Base-by-base conservation (phyloP, 257 asterid genomes). In the Galeopsis tetrahit region DNA sequence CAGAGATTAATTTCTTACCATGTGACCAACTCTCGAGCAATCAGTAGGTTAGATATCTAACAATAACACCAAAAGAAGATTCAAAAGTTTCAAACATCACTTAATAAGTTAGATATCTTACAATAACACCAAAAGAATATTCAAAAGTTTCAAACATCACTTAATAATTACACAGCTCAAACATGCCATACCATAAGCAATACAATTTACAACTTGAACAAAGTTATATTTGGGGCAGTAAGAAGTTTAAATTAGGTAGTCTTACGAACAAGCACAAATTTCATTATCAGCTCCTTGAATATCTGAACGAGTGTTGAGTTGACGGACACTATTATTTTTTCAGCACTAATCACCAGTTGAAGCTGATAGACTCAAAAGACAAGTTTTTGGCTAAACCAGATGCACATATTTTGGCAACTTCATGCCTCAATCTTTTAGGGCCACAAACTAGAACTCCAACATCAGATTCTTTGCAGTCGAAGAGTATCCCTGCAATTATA, bases 401-500 rank as follows among this genome's bases (percentile, higher is more conserved):
- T 4, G 82, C 74, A 71, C 88, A 85, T 51, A 81, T 79, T n/a
- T 60, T 70, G 3, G 88, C 88, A 21, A 81, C 88, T 28, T 81
- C 82, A 36, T 79, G 88, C 2, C 86, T 52, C 86, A 83, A 62
- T 2, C 55, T 48, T 48, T 70, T 81, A 0, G 86, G 90, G 35
- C 90, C 90, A 7, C 78, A 70, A n/a, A 77, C 88, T 7, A 85
- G 76, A 72, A 81, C 88, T 49, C 86, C 90, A 11, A 83, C 82
- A 15, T 80, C 82, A 34, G 82, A 61, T 70, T 55, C 88, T 77
- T 81, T 75, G 78, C 81, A 70, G 4, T 69, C 85, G 11, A 79
- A 44, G 13, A 85, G 76, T 71, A 83, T 77, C 43, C 74, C 90
- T 85, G 68, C 49, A 53, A 57, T 70, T 77, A n/a, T 44, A 46